phyloP scores from a whole-genome alignment of 352 stramenopile species.

The Elongisporangium undulatum region DNA sequence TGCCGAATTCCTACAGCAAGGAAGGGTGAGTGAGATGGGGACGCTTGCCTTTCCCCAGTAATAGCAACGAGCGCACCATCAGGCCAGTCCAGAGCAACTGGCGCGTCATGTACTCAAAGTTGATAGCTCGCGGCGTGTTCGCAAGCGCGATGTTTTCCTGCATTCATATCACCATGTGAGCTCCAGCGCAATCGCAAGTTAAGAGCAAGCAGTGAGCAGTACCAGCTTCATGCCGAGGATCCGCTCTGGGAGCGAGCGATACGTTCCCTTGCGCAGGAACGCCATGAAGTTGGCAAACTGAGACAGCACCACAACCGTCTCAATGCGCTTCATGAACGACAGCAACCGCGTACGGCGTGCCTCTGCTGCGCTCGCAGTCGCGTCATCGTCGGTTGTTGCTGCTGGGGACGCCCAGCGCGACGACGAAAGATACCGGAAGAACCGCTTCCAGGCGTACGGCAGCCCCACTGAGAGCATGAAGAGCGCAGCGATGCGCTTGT shows the following conservation, averaged over 20 bases:
- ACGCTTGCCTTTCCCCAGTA: neutral
- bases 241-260: slow-evolving; percentile 69
- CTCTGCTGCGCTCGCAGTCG: slow-evolving; percentile 3
- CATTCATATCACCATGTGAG: neutral
- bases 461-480: slow-evolving; percentile 69
- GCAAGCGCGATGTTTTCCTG: slow-evolving; percentile 58
- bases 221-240: slow-evolving; percentile 72
- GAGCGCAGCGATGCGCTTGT: slow-evolving; percentile 40
- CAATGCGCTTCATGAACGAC: slow-evolving; percentile 61
- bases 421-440: slow-evolving; percentile 57
- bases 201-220: neutral
- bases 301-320: slow-evolving; percentile 59
- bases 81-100: slow-evolving; percentile 80
- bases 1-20: slow-evolving; percentile 65
- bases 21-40: neutral
- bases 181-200: neutral
- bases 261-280: slow-evolving; percentile 69
- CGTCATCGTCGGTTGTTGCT: slow-evolving; percentile 1
- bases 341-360: slow-evolving; percentile 30
- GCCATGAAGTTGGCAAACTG: slow-evolving; percentile 70
- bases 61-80: slow-evolving; percentile 38
- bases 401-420: slow-evolving; percentile 26
- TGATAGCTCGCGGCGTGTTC: slow-evolving; percentile 60
- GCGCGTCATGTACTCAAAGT: slow-evolving; percentile 87
- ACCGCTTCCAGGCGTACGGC: slow-evolving; percentile 76